These are phyloP conservation scores for Coniferiporia weirii DNA, from an alignment of 1,284 basidiomycete genomes.

Conservation along the genomic window DNA sequence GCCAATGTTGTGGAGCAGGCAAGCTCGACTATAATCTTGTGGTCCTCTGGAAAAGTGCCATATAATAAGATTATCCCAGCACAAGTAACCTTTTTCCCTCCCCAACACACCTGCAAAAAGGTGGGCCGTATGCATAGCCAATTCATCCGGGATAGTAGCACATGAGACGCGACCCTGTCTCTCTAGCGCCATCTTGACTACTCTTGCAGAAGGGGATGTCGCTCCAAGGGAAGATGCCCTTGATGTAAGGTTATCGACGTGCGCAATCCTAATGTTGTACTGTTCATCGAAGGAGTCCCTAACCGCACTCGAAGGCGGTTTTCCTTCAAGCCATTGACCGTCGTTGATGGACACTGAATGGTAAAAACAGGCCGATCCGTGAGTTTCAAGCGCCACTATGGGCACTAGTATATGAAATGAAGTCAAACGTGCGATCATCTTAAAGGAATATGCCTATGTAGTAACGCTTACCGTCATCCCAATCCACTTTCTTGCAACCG, in stretches of 20 bases:
- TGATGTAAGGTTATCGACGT: slow-evolving; percentile 50
- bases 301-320: slow-evolving; percentile 18
- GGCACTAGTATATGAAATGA: slow-evolving; percentile 40
- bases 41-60: slow-evolving; percentile 47
- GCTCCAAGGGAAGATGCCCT: slow-evolving; percentile 68
- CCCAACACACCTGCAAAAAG: slow-evolving; percentile 48
- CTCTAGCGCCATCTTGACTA: slow-evolving; percentile 58
- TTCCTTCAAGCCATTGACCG: slow-evolving; percentile 27
- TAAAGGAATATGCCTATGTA: slow-evolving; percentile 21
- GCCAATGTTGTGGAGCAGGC: slow-evolving; percentile 65
- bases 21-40: slow-evolving; percentile 67
- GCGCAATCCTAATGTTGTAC: slow-evolving; percentile 47
- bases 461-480: slow-evolving; percentile 50
- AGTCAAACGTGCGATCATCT: not conserved
- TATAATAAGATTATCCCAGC: not conserved
- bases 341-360: slow-evolving; percentile 59
- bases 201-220: slow-evolving; percentile 51
- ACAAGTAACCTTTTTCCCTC: slow-evolving; percentile 10
- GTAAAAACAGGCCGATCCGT: slow-evolving; percentile 69
- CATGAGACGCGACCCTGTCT: slow-evolving; percentile 50
- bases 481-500: slow-evolving; percentile 54
- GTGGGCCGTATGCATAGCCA: slow-evolving; percentile 55
- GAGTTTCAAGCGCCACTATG: slow-evolving; percentile 59
- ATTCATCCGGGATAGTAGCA: slow-evolving; percentile 58
- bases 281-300: slow-evolving; percentile 25